Conservation (phyloP, 2,329 filamentous ascomycete species). For the Aspergillus caelatus region DNA sequence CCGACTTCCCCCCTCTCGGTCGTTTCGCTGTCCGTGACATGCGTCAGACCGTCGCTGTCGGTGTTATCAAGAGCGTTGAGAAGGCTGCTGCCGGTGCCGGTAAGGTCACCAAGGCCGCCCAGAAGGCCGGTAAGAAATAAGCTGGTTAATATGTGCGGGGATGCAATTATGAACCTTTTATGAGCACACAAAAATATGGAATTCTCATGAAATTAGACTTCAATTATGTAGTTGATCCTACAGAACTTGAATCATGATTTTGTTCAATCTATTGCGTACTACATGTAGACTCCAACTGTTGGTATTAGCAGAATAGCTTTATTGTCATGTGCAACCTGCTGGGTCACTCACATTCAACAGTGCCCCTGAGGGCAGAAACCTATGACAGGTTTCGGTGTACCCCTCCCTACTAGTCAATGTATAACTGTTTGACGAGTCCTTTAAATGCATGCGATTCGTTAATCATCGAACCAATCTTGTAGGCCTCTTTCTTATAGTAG, state of each 20-base stretch:
- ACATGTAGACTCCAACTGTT: no score
- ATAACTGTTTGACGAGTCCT: no score
- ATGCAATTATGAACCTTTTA: slow-evolving; percentile 8
- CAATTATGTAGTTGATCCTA: slow-evolving; percentile 4
- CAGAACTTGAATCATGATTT: slow-evolving; percentile 2
- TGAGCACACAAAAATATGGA: slow-evolving; percentile 8
- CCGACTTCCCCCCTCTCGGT: slow-evolving; percentile 97
- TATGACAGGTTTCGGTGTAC: no score
- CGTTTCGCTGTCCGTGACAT: slow-evolving; percentile 99
- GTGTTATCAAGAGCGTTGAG: slow-evolving; percentile 69
- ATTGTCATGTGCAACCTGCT: no score
- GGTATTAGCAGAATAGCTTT: no score
- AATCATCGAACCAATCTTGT: no score
- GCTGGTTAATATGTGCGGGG: slow-evolving; percentile 3
- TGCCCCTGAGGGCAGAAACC: no score
- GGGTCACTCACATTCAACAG: no score
- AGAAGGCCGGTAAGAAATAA: slow-evolving; percentile 57
- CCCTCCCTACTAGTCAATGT: no score
- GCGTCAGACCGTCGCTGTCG: slow-evolving; percentile 33
- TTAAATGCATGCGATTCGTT: no score
- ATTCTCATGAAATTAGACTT: slow-evolving; percentile 1
- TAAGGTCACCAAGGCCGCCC: slow-evolving; percentile 66
- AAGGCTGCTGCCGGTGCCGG: slow-evolving; percentile 61
- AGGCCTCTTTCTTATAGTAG: no score
- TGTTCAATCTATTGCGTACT: not conserved